Conservation (phyloP, 768 basidiomycete species). For the Phaffia tasmanica region DNA sequence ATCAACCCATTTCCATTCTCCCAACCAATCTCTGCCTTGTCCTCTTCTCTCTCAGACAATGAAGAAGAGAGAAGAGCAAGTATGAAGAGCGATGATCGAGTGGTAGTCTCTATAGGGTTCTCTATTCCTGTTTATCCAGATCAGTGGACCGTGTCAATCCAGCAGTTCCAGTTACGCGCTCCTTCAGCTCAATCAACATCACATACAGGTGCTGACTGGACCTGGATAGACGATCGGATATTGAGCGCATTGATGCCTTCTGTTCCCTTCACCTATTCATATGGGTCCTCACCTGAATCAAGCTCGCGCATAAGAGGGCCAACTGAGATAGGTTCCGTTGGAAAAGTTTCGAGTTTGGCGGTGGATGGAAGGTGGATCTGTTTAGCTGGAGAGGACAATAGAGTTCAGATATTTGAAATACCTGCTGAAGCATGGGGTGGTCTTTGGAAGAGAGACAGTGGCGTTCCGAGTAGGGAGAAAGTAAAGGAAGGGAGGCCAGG, state of each 20-base stretch:
- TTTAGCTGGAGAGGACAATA: conserved; percentile 13
- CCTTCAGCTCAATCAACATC: background rate
- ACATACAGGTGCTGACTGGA: background rate
- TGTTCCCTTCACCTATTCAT: background rate
- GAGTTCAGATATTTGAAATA: conserved; percentile 10
- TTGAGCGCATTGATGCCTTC: conserved; percentile 4
- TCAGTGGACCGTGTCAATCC: conserved; percentile 3
- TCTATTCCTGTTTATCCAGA: conserved; percentile 21
- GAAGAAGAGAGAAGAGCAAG: no score
- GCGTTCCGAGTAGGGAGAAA: background rate
- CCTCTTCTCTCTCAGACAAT: no score
- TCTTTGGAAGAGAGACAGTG: no score
- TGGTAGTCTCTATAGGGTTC: conserved; percentile 12
- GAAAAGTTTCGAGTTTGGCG: conserved; percentile 1
- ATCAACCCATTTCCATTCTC: background rate
- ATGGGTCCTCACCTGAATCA: background rate
- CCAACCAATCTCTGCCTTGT: background rate
- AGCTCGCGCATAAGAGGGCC: background rate
- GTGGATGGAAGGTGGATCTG: conserved; percentile 13
- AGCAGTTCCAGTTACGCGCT: conserved; percentile 3
- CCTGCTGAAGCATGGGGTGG: background rate
- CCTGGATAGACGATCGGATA: background rate
- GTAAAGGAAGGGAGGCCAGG: background rate
- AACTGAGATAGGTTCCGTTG: background rate
- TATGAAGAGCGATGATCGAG: no score